Percentiles rank a stretch among this genome's conserved stretches.
Conservation (phyloP, 345 rosid species). For the Orychophragmus violaceus region DNA sequence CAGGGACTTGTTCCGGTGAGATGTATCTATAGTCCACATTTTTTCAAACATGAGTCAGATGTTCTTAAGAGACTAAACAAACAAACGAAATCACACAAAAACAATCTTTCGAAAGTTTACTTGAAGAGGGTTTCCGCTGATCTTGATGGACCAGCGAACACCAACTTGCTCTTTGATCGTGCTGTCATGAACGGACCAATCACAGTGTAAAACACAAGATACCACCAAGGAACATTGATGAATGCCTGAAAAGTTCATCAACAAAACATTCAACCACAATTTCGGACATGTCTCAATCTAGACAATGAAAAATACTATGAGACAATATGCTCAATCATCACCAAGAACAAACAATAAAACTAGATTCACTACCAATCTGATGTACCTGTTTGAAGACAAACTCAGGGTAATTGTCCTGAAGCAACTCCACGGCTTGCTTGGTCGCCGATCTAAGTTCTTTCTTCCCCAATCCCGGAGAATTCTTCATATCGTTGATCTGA, state of each 20-base stretch:
- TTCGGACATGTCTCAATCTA: background rate
- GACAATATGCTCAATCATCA: background rate
- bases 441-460: slow-evolving; percentile 77
- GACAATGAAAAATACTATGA: background rate
- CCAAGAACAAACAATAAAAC: no score
- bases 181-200: slow-evolving; percentile 72
- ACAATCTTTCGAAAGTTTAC: slow-evolving; percentile 26
- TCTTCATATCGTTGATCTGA: slow-evolving; percentile 85
- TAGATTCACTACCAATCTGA: no score
- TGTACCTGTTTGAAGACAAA: slow-evolving; percentile 85
- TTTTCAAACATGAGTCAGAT: background rate
- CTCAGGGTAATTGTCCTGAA: slow-evolving; percentile 95
- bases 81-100: background rate
- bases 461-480: slow-evolving; percentile 78
- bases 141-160: slow-evolving; percentile 50
- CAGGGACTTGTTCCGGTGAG: slow-evolving; percentile 80
- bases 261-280: background rate
- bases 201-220: slow-evolving; percentile 51
- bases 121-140: slow-evolving; percentile 74
- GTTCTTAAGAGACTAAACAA: background rate
- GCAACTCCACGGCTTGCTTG: slow-evolving; percentile 67
- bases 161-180: slow-evolving; percentile 72
- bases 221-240: slow-evolving; percentile 83
- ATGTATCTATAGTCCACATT: slow-evolving; percentile 45
- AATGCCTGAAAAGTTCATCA: slow-evolving; percentile 42